These are phyloP conservation scores for Alternaria longipes DNA, from an alignment of 2,329 filamentous ascomycete species.

Conservation along the genomic window DNA sequence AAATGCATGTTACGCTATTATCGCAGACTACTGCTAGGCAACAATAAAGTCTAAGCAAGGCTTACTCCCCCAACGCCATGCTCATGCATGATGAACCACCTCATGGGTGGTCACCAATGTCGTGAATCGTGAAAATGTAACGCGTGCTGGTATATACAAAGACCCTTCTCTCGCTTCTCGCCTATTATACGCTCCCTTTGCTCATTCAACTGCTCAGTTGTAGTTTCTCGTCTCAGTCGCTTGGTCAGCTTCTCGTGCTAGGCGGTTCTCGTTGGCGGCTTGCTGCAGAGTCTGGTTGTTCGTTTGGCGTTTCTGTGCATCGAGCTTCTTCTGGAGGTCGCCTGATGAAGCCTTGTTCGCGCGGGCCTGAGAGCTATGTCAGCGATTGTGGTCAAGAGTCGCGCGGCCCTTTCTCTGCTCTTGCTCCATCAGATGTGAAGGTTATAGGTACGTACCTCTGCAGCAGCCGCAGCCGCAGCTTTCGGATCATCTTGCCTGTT, in stretches of 20 bases:
- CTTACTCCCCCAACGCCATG: slow-evolving; percentile 1
- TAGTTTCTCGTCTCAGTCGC: slow-evolving; percentile 66
- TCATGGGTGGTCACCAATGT: neutral
- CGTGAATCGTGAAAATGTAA: slow-evolving; percentile 4
- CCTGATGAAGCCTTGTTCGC: slow-evolving; percentile 64
- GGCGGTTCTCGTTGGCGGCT: slow-evolving; percentile 71
- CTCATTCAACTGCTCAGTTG: slow-evolving; percentile 52
- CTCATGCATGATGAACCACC: slow-evolving; percentile 6
- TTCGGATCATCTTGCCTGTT: slow-evolving; percentile 66
- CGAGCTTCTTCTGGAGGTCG: slow-evolving; percentile 69
- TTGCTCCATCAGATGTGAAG: neutral
- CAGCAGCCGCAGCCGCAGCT: slow-evolving; percentile 78
- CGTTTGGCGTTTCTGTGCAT: slow-evolving; percentile 79
- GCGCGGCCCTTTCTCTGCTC: neutral
- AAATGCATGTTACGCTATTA: neutral
- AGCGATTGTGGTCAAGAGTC: slow-evolving; percentile 5
- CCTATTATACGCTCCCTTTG: neutral
- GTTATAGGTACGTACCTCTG: slow-evolving; percentile 71
- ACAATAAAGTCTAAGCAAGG: neutral
- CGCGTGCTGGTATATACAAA: slow-evolving; percentile 8
- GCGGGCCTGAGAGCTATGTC: slow-evolving; percentile 65
- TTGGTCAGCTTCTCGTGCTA: slow-evolving; percentile 73
- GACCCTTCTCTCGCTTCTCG: neutral
- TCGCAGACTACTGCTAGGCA: neutral
- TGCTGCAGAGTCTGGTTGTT: slow-evolving; percentile 72